Evolutionary conservation across 2,329 filamentous ascomycete genomes (phyloP), one percentile per base, ranked within the genome.

Genomic region (Bertia moriformis): DNA sequence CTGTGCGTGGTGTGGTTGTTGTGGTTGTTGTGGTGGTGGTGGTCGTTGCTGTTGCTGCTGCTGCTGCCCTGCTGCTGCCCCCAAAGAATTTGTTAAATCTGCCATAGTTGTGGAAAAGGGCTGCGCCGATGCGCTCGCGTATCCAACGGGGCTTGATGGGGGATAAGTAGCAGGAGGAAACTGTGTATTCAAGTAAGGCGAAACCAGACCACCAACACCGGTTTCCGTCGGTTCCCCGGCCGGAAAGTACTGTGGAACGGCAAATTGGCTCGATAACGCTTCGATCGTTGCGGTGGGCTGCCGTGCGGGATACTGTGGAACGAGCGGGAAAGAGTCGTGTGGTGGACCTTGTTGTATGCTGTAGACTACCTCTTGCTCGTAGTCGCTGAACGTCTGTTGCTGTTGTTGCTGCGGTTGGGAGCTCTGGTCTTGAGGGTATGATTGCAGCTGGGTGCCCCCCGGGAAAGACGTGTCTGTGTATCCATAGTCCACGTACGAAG

Each of bases 261-360:
- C 42, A 41, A 51, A 51, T 18, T 51, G 49, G 37, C 45, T 49
- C n/a, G 49, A 50, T 18, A 51, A 41, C 12, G 15, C 32, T 36
- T 51, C 49, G 42, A 51, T 51, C 38, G 48, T 47, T 37, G 49
- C 46, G 42, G 45, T 47, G n/a, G n/a, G n/a, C 38, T 50, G 48
- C 13, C 47, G 48, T 40, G 44, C 44, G 36, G 48, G 43, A 32
- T 49, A 49, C 32, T 48, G 42, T 20, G 49, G 47, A 33, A 48
- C 44, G 14, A 46, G 41, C 18, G 44, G 45, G 43, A 49, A 51
- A 2, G 43, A 15, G 7, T 17, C 15, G 10, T 35, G 32, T 35
- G 10, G 7, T 18, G 32, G 15, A 35, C 32, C 32, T 17, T 35
- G 32, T 15, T 35, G 32, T 7, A 12, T 7, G 15, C 15, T 17